Evolutionary conservation across 164 flowering plant genomes (phyloP).

Genomic region (Stephania yunnanensis): DNA sequence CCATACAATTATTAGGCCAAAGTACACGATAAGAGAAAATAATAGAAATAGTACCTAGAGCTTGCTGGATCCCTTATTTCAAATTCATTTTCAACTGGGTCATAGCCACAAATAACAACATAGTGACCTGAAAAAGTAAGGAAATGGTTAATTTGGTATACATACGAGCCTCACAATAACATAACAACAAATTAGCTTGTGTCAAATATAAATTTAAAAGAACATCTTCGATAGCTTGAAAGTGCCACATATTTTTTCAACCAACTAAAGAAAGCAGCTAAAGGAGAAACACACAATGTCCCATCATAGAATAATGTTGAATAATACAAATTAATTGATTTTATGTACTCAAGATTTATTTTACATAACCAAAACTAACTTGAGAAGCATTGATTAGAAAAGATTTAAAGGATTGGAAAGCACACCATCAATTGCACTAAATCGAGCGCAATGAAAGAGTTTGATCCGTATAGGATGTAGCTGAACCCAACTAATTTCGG

Average conservation of each 20-base stretch:
- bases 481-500: too few relatives aligned
- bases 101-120: conserved; percentile 86
- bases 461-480: too few relatives aligned
- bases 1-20: not conserved
- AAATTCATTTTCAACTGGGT: conserved; percentile 65
- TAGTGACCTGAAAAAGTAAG: conserved; percentile 62
- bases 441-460: too few relatives aligned
- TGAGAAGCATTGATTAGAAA: too few relatives aligned
- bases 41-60: conserved; percentile 43
- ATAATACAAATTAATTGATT: not conserved
- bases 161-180: not conserved
- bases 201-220: not conserved
- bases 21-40: not conserved
- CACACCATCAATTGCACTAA: too few relatives aligned
- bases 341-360: not conserved
- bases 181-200: not conserved
- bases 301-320: not conserved
- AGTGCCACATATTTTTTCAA: not conserved
- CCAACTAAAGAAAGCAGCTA: not conserved
- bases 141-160: not conserved
- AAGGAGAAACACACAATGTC: not conserved
- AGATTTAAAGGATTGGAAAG: too few relatives aligned
- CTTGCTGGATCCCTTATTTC: conserved; percentile 97
- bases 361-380: too few relatives aligned
- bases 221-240: not conserved